Evolutionary conservation across 495 filamentous ascomycete species (phyloP), one percentile per base, ranked within the genome.

Genomic region (Penicillium roqueforti): DNA sequence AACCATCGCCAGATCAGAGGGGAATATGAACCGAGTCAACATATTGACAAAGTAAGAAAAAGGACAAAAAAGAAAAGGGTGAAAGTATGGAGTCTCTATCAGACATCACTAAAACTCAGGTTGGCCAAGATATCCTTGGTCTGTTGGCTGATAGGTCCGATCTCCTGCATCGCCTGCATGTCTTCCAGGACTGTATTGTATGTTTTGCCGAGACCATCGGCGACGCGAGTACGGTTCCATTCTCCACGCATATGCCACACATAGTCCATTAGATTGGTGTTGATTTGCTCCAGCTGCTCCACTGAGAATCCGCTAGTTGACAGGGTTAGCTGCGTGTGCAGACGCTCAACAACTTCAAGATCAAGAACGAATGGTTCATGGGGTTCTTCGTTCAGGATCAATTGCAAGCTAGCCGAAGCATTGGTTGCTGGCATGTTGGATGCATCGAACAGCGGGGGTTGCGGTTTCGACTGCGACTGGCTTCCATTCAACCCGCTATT

Each of bases 251-350:
- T 78, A 53, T 76, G 80, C 93, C 93, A 98, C 13, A 97, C 75
- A 38, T 82, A 81, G 54, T 91, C 86, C 92, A 97, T 97, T 61
- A 96, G 71, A 51, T 82, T 83, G n/a, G 91, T 84, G 65, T 90
- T 89, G 65, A 95, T 83, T 67, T 96, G 92, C 73, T 97, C 92
- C 26, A 98, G 77, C 67, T 98, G 95, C 71, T 97, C 93, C 36
- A 98, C 85, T 2, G 83, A 87, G 71, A 84, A 91, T 0, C 91
- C 91, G 38, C 85, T 86, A 7, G 87, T 88, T 28, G 79, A 77
- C 14, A 80, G 67, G 1, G 83, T 80, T 19, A 96, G 68, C 25
- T 78, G 66, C 0, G 74, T 59, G 47, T 87, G 77, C 31, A 95
- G 76, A 13, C 74, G 60, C 9, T 77, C 64, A 36, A 88, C 65